These are phyloP conservation scores for Strobilomyces dryophilus DNA, from an alignment of 768 basidiomycete species.

Conservation along the genomic window DNA sequence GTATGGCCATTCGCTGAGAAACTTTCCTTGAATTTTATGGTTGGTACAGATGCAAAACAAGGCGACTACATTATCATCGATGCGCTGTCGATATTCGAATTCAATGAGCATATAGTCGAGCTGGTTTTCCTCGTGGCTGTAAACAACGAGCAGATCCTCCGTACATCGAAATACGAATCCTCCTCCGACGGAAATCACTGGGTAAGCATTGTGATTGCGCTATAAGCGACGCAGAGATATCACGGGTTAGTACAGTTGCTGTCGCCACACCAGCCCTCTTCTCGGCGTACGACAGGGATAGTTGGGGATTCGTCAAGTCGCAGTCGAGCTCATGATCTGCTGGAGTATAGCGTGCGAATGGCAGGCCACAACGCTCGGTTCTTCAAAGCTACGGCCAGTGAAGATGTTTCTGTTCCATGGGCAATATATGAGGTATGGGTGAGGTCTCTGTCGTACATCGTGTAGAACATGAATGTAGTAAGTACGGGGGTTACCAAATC, in stretches of 20 bases:
- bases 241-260: constrained; percentile 7
- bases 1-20: neutral
- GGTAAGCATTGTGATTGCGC: constrained; percentile 23
- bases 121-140: constrained; percentile 36
- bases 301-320: neutral
- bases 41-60: constrained; percentile 15
- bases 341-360: constrained; percentile 28
- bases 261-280: constrained; percentile 12
- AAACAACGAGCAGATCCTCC: constrained; percentile 32
- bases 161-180: constrained; percentile 23
- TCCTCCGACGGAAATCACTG: constrained; percentile 31
- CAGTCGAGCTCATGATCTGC: constrained; percentile 1
- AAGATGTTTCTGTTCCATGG: constrained; percentile 32
- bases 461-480: no score
- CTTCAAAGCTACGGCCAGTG: constrained; percentile 28
- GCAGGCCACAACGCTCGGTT: constrained; percentile 18
- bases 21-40: constrained; percentile 13
- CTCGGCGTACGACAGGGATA: constrained; percentile 4
- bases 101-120: constrained; percentile 21
- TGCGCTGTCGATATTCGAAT: constrained; percentile 26
- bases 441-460: constrained; percentile 16
- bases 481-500: no score
- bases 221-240: neutral
- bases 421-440: constrained; percentile 40
- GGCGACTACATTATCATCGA: constrained; percentile 42